Base-by-base conservation (phyloP, 2,329 filamentous ascomycete species). In the Calonectria fujianensis region DNA sequence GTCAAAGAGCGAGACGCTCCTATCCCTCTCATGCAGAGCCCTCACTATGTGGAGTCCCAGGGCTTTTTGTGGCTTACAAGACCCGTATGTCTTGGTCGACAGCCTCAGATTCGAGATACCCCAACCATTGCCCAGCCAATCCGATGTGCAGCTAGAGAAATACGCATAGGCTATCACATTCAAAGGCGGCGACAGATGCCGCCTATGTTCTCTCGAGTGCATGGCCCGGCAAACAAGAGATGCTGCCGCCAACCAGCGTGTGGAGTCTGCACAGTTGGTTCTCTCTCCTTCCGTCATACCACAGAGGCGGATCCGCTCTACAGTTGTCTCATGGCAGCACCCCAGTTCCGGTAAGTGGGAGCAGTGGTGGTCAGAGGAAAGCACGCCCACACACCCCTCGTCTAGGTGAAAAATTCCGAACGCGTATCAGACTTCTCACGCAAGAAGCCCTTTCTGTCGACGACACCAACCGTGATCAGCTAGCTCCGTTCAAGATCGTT, bases 231-330 rank as follows among this genome's bases (percentile, higher is more conserved):
- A 1, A 41, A 6, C 35, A 41, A 27, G 57, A 39, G n/a, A 14
- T 16, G 13, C 18, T 14, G 14, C 5, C 18, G 57, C 14, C 41
- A 37, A 27, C 24, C 0, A 24, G n/a, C 2, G 4, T 29, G 35
- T 11, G n/a, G n/a, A 24, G 57, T 29, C 35, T 41, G 35, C 2
- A 0, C 20, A 16, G 24, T 63, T 63, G 24, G 35, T 20, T 29
- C 35, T 48, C 24, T 41, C 24, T 31, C 24, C 10, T 48, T n/a
- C 11, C 24, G 51, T 18, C 37, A 63, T 39, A 24, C 37, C 13
- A 29, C 39, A 9, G 24, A 10, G 27, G 57, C 57, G 57, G 57
- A 63, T 63, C 57, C 57, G 35, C 35, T 63, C 24, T 63, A 37
- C 57, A 41, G 37, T 11, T 41, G 57, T 39, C 20, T 27, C 37